Percentiles rank a stretch among this genome's conserved stretches.
phyloP scores from a whole-genome alignment of 805 yeast species.

The Wickerhamiella cacticola region DNA sequence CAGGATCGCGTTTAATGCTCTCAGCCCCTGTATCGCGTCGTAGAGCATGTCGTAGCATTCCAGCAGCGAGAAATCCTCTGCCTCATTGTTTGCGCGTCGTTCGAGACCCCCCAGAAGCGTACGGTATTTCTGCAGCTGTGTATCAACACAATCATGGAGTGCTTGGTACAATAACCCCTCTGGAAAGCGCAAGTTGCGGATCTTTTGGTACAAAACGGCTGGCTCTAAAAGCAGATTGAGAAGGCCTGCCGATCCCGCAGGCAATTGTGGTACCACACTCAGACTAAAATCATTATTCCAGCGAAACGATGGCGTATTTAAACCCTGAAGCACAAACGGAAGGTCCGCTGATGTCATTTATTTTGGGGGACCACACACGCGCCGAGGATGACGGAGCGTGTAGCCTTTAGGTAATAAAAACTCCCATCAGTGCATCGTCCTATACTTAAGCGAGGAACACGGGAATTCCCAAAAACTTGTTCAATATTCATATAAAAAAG shows the following conservation, averaged over 20 bases:
- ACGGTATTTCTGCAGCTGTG: constrained; percentile 35
- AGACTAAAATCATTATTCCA: background rate
- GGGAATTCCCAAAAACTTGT: no score
- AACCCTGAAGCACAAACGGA: constrained; percentile 13
- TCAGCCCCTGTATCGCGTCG: constrained; percentile 43
- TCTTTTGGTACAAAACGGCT: constrained; percentile 47
- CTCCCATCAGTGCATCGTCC: no score
- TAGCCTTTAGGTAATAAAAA: background rate
- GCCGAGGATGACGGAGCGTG: background rate
- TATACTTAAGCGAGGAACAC: no score
- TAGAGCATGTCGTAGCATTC: constrained; percentile 35
- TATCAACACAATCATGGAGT: constrained; percentile 38
- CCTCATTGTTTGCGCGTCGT: constrained; percentile 19
- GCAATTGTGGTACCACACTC: background rate
- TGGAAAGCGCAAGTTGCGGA: constrained; percentile 31
- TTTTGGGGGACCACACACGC: background rate
- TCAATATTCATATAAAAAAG: no score
- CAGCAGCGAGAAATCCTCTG: background rate
- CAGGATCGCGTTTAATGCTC: constrained; percentile 42
- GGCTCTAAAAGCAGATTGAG: constrained; percentile 55
- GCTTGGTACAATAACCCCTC: constrained; percentile 48
- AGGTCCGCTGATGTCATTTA: constrained; percentile 6
- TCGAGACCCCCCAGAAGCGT: constrained; percentile 36
- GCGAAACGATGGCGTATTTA: constrained; percentile 6
- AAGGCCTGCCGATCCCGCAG: constrained; percentile 28